Percentiles rank a stretch among this genome's conserved stretches.
Evolutionary conservation across 805 yeast genomes (phyloP).

Genomic region (Wickerhamomyces mucosus): DNA sequence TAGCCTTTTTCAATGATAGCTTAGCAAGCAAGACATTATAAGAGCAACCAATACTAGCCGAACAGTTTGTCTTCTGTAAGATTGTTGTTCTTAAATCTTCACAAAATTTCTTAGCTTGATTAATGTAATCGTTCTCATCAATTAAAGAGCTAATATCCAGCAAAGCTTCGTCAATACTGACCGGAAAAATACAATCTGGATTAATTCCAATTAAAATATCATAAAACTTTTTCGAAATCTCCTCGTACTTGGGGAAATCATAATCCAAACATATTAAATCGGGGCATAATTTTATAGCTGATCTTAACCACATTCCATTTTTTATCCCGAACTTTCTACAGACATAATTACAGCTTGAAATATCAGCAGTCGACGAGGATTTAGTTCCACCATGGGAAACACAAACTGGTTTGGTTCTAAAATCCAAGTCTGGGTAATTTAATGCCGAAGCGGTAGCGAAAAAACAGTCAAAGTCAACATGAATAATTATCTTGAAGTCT

Average conservation of each 20-base stretch:
- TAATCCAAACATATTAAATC: constrained; percentile 53
- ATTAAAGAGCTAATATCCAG: constrained; percentile 44
- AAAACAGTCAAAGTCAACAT: constrained; percentile 90
- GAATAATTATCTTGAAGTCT: constrained; percentile 39
- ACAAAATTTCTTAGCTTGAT: constrained; percentile 19
- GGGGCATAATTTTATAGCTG: constrained; percentile 62
- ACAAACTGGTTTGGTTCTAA: constrained; percentile 47
- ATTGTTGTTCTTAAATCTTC: constrained; percentile 28
- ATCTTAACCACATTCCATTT: constrained; percentile 86
- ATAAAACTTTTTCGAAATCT: constrained; percentile 56
- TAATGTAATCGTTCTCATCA: constrained; percentile 15
- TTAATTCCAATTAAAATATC: constrained; percentile 38
- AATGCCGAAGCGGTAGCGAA: constrained; percentile 80
- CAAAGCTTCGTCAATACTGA: constrained; percentile 89
- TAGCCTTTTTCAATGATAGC: constrained; percentile 61
- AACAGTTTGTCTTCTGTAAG: constrained; percentile 39
- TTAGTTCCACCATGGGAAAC: constrained; percentile 37
- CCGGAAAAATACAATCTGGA: constrained; percentile 44
- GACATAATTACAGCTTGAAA: constrained; percentile 86
- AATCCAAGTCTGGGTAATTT: constrained; percentile 40
- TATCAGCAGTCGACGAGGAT: constrained; percentile 47
- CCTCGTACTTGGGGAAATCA: constrained; percentile 66
- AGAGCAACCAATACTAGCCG: constrained; percentile 76
- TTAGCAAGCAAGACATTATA: constrained; percentile 70
- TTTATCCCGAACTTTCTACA: constrained; percentile 72